Evolutionary conservation across 176 grass and related monocot species (phyloP).

Genomic region (Otatea glauca): DNA sequence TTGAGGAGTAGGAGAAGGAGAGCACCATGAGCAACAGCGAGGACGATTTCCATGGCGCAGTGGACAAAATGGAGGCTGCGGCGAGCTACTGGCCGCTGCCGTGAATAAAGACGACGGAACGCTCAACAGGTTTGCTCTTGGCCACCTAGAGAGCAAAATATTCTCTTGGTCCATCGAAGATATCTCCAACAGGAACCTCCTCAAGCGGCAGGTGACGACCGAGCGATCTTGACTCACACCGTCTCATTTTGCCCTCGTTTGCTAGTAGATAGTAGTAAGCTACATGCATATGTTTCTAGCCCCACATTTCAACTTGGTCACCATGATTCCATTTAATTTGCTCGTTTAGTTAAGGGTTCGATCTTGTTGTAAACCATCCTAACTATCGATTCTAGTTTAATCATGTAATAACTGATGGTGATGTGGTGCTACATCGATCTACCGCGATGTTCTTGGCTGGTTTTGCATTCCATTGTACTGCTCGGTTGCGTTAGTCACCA

Average conservation of each 20-base stretch:
- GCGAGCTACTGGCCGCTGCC: neutral
- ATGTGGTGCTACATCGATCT: too few relatives aligned
- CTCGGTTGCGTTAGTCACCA: too few relatives aligned
- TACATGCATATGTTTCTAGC: too few relatives aligned
- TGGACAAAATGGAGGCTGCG: slow-evolving; percentile 5
- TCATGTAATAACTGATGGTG: too few relatives aligned
- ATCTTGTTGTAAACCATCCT: neutral
- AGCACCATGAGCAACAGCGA: slow-evolving; percentile 7
- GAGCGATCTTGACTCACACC: neutral
- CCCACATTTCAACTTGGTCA: too few relatives aligned
- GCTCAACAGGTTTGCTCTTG: slow-evolving; percentile 22
- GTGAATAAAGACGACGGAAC: neutral
- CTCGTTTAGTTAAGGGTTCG: too few relatives aligned
- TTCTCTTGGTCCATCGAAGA: slow-evolving; percentile 56
- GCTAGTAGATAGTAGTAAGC: too few relatives aligned
- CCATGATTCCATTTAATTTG: neutral
- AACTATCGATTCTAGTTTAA: neutral
- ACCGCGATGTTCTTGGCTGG: too few relatives aligned
- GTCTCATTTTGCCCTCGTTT: neutral
- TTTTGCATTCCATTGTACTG: too few relatives aligned
- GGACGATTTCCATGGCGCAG: neutral
- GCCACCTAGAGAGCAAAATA: slow-evolving; percentile 21
- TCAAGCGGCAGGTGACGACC: slow-evolving; percentile 40
- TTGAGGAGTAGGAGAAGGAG: too few relatives aligned
- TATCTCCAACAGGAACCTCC: slow-evolving; percentile 46